These are phyloP conservation scores for Penicillium ochrochloron DNA, from an alignment of 495 filamentous ascomycete genomes.

Conservation along the genomic window DNA sequence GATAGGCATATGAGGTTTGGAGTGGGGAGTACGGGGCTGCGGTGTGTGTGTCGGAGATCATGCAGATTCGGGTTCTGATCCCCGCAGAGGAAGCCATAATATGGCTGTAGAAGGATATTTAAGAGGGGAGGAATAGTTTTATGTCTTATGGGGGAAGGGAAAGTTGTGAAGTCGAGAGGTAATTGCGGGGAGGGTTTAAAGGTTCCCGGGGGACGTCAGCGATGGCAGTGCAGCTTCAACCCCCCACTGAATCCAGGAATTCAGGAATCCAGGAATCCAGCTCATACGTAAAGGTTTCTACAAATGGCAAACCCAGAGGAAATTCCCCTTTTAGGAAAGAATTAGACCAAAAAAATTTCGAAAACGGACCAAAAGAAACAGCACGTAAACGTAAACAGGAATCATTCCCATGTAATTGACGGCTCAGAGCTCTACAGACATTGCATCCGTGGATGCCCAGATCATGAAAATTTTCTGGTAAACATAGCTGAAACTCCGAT, in stretches of 20 bases:
- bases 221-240: background rate
- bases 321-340: background rate
- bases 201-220: background rate
- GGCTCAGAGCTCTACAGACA: slow-evolving; percentile 52
- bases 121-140: background rate
- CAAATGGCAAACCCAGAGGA: background rate
- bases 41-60: slow-evolving; percentile 70
- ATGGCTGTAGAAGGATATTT: slow-evolving; percentile 11
- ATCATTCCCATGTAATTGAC: slow-evolving; percentile 46
- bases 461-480: slow-evolving; percentile 47
- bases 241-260: background rate
- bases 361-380: slow-evolving; percentile 5
- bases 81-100: slow-evolving; percentile 25
- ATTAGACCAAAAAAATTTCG: background rate
- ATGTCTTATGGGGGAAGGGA: background rate
- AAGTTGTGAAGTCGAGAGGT: background rate
- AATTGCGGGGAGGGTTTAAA: background rate
- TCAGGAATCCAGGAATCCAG: background rate
- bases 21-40: slow-evolving; percentile 33
- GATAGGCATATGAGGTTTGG: slow-evolving; percentile 42
- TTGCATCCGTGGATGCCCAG: slow-evolving; percentile 48
- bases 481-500: slow-evolving; percentile 56
- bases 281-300: background rate
- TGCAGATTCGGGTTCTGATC: slow-evolving; percentile 56
- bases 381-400: slow-evolving; percentile 33